Evolutionary conservation across 768 basidiomycete species (phyloP).

Genomic region (Trametes cinnabarina): DNA sequence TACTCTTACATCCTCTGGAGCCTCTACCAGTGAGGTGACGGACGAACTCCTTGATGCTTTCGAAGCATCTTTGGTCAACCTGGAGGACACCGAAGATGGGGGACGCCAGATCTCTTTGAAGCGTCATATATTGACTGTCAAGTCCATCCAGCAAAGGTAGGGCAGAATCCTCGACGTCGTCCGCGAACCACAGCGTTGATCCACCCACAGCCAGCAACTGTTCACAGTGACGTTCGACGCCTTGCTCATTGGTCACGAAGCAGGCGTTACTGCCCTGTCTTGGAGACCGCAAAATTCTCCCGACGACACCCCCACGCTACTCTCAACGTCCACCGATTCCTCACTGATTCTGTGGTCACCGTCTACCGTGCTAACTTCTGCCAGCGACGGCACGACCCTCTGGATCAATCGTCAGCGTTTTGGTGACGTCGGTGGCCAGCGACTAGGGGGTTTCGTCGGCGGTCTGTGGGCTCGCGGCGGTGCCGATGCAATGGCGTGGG

Average conservation of each 20-base stretch:
- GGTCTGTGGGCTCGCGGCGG: conserved; percentile 74
- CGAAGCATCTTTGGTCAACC: conserved; percentile 73
- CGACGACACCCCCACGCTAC: conserved; percentile 46
- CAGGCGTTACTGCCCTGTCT: conserved; percentile 81
- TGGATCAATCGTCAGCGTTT: conserved; percentile 93
- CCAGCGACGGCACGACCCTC: conserved; percentile 52
- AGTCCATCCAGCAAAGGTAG: conserved; percentile 41
- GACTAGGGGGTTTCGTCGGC: conserved; percentile 90
- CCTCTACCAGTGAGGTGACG: conserved; percentile 35
- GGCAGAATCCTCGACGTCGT: too few relatives aligned
- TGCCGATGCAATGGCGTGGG: conserved; percentile 73
- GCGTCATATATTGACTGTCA: conserved; percentile 73
- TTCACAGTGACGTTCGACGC: conserved; percentile 91
- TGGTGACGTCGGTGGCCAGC: conserved; percentile 90
- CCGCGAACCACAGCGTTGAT: too few relatives aligned
- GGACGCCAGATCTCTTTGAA: conserved; percentile 88
- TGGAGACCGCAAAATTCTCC: conserved; percentile 59
- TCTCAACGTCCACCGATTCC: conserved; percentile 95
- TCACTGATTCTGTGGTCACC: conserved; percentile 95
- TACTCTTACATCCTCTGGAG: not conserved
- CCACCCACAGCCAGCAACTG: conserved; percentile 38
- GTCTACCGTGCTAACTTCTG: conserved; percentile 44
- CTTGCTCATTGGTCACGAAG: conserved; percentile 94
- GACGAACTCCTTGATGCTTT: conserved; percentile 87
- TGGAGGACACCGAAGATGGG: conserved; percentile 73